A percentile compares a stretch with the other conserved stretches of the same genome.
Evolutionary conservation across 495 filamentous ascomycete genomes (phyloP).

Genomic region (Penicillium longicatenatum): DNA sequence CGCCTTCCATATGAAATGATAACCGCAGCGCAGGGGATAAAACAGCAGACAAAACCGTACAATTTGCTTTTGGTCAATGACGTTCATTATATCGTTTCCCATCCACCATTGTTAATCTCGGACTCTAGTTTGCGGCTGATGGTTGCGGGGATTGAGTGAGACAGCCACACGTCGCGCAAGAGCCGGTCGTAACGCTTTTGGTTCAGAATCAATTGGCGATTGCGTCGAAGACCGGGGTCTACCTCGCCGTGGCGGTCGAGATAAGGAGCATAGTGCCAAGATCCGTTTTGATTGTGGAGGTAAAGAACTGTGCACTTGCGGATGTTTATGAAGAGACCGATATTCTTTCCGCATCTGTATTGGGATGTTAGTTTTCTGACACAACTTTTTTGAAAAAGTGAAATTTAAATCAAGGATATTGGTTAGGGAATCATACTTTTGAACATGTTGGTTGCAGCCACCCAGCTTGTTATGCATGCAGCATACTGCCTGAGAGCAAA

Average conservation of each 20-base stretch:
- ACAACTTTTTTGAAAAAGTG: background rate
- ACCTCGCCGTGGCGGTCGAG: conserved; percentile 94
- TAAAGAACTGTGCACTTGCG: conserved; percentile 90
- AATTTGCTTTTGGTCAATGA: conserved; percentile 6
- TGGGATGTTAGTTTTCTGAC: conserved; percentile 14
- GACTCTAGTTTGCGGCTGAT: conserved; percentile 88
- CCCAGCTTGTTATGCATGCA: conserved; percentile 76
- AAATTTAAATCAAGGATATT: background rate
- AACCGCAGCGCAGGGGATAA: background rate
- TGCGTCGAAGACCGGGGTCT: conserved; percentile 78
- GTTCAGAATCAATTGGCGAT: conserved; percentile 85
- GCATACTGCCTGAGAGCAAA: conserved; percentile 92
- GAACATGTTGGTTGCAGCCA: conserved; percentile 86
- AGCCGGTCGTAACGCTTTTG: conserved; percentile 91
- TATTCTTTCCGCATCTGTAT: conserved; percentile 78
- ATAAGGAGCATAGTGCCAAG: conserved; percentile 86
- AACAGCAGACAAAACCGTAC: background rate
- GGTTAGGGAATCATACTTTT: conserved; percentile 61
- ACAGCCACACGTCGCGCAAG: conserved; percentile 82
- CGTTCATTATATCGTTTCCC: conserved; percentile 76
- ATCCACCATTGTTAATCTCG: conserved; percentile 94
- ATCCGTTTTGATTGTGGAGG: conserved; percentile 77
- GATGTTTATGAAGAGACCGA: conserved; percentile 94
- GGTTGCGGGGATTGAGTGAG: conserved; percentile 81
- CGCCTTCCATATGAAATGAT: conserved; percentile 1